Conservation (phyloP, 106 monocot species). For the Dioscorea zingiberensis region DNA sequence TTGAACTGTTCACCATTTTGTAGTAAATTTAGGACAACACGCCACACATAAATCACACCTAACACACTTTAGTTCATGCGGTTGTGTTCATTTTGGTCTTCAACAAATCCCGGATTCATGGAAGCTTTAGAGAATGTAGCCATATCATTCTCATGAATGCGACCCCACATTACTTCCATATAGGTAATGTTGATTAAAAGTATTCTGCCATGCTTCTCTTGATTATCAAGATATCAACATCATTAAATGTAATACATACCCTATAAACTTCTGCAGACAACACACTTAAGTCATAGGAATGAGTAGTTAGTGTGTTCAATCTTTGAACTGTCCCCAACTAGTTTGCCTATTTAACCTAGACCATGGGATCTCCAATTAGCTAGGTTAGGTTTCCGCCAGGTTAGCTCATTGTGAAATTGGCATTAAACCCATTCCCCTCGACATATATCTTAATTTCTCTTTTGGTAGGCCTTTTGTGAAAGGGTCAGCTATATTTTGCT, state of each 20-base stretch:
- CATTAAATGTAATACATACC: neutral
- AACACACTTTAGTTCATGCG: neutral
- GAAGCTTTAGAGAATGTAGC: conserved; percentile 1
- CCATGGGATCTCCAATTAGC: neutral
- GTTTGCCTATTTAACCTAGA: conserved; percentile 1
- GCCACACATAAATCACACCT: neutral
- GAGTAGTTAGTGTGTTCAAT: neutral
- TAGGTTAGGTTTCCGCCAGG: neutral
- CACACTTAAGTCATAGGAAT: neutral
- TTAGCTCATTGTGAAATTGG: neutral
- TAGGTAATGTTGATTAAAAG: neutral
- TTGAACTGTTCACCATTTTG: neutral
- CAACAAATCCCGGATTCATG: neutral
- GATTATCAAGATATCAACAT: neutral
- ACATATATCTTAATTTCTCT: neutral
- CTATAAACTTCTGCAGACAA: neutral
- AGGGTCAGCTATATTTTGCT: neutral
- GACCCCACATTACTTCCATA: conserved; percentile 7
- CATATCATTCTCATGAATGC: neutral
- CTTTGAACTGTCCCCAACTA: neutral
- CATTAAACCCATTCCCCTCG: conserved; percentile 4
- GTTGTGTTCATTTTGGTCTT: no score
- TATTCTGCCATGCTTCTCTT: neutral
- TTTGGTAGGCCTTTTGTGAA: neutral
- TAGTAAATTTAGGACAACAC: neutral